These are phyloP conservation scores for Tetraselmis chui DNA, from an alignment of 139 green algal genomes.

Conservation along the genomic window DNA sequence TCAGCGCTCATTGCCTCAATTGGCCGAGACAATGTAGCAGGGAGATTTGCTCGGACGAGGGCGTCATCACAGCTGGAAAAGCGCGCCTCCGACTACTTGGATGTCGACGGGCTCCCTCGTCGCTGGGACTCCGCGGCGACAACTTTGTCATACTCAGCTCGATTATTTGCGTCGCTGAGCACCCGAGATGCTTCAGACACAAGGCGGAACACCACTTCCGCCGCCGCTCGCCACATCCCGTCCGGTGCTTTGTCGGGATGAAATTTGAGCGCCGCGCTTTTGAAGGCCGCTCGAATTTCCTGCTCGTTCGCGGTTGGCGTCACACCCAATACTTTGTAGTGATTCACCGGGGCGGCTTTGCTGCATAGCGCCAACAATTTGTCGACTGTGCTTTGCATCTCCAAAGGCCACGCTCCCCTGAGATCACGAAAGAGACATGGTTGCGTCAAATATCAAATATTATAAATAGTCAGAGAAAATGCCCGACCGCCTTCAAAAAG, in stretches of 20 bases:
- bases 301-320: background rate
- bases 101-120: too few relatives aligned
- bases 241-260: conserved; percentile 17
- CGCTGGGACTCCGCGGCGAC: too few relatives aligned
- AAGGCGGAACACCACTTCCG: background rate
- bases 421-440: too few relatives aligned
- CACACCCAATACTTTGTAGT: conserved; percentile 3
- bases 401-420: background rate
- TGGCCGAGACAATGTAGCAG: too few relatives aligned
- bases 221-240: background rate
- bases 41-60: too few relatives aligned
- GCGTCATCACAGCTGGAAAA: too few relatives aligned
- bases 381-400: background rate
- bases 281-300: background rate
- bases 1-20: too few relatives aligned
- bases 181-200: background rate
- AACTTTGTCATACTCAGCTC: background rate
- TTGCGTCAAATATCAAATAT: too few relatives aligned
- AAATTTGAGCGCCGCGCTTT: background rate
- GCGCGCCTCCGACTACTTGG: too few relatives aligned
- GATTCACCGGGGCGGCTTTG: background rate
- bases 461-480: too few relatives aligned
- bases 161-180: background rate
- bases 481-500: too few relatives aligned
- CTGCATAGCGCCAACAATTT: background rate